A percentile compares a stretch with the other conserved stretches of the same genome.
Evolutionary conservation across 2,329 filamentous ascomycete species (phyloP).

Genomic region (Alternaria metachromatica): DNA sequence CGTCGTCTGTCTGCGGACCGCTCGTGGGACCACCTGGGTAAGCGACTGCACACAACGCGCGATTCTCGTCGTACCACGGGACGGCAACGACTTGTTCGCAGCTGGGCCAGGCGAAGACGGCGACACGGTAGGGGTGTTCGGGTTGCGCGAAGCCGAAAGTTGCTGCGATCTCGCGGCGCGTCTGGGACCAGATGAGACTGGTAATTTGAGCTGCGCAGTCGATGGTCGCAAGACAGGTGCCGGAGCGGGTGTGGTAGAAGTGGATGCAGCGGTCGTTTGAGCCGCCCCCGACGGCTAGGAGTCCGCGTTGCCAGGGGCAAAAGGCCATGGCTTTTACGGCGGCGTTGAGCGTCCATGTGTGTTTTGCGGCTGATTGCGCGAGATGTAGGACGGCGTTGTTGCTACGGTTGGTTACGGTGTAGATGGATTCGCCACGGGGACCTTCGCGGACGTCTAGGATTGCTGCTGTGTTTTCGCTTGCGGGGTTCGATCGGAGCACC

Average conservation of each 20-base stretch:
- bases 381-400: constrained; percentile 54
- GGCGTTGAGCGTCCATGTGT: constrained; percentile 80
- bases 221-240: constrained; percentile 85
- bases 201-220: constrained; percentile 94
- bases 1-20: constrained; percentile 5
- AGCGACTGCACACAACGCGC: constrained; percentile 85
- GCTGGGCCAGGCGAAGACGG: constrained; percentile 92
- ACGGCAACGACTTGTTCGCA: constrained; percentile 86
- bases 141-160: constrained; percentile 95
- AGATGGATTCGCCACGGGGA: constrained; percentile 41
- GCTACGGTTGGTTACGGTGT: constrained; percentile 42
- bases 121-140: constrained; percentile 86
- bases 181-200: constrained; percentile 86
- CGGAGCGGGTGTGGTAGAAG: constrained; percentile 88
- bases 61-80: constrained; percentile 79
- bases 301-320: constrained; percentile 87
- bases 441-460: constrained; percentile 34
- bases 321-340: constrained; percentile 98
- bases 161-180: constrained; percentile 83
- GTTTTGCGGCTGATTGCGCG: constrained; percentile 65
- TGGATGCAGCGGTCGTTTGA: constrained; percentile 95
- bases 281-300: constrained; percentile 90
- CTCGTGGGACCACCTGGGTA: constrained; percentile 71
- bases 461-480: constrained; percentile 14
- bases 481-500: constrained; percentile 53